phyloP scores from a whole-genome alignment of 441 rosid species.

The Pelargonium hybrid region DNA sequence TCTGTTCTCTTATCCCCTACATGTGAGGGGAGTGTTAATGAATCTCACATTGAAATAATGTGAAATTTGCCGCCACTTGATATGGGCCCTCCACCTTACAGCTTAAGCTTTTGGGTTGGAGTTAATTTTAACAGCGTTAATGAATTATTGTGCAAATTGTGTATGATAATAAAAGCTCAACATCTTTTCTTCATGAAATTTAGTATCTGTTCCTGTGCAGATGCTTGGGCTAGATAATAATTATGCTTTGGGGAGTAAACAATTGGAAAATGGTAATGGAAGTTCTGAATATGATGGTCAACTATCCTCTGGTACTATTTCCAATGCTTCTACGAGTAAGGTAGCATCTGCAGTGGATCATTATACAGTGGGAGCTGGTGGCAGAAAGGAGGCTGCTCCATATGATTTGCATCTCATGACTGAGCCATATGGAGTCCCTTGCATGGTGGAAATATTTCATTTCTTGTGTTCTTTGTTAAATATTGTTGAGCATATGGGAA shows the following conservation, averaged over 20 bases:
- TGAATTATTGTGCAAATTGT: neutral
- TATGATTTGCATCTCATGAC: constrained; percentile 43
- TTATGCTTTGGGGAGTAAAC: constrained; percentile 39
- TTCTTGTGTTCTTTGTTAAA: constrained; percentile 74
- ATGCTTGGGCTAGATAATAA: constrained; percentile 41
- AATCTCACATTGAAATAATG: too few species aligned
- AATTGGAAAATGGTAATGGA: constrained; percentile 48
- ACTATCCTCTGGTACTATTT: constrained; percentile 30
- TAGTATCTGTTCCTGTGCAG: constrained; percentile 19
- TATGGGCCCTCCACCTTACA: too few species aligned
- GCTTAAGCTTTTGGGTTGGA: too few species aligned
- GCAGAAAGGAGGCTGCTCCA: constrained; percentile 35
- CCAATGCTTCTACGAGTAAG: constrained; percentile 34
- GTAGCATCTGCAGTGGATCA: constrained; percentile 36
- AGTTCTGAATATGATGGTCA: constrained; percentile 38
- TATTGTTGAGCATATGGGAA: constrained; percentile 48
- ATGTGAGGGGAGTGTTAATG: too few species aligned
- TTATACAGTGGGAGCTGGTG: constrained; percentile 33
- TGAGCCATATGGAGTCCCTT: constrained; percentile 72
- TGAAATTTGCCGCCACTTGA: too few species aligned
- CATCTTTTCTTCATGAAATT: neutral
- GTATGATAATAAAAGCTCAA: neutral
- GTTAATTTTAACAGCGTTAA: too few species aligned
- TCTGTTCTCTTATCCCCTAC: too few species aligned
- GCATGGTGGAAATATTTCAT: constrained; percentile 89